Evolutionary conservation across 257 asterid genomes (phyloP).

Genomic region (Nicotiana noctiflora): DNA sequence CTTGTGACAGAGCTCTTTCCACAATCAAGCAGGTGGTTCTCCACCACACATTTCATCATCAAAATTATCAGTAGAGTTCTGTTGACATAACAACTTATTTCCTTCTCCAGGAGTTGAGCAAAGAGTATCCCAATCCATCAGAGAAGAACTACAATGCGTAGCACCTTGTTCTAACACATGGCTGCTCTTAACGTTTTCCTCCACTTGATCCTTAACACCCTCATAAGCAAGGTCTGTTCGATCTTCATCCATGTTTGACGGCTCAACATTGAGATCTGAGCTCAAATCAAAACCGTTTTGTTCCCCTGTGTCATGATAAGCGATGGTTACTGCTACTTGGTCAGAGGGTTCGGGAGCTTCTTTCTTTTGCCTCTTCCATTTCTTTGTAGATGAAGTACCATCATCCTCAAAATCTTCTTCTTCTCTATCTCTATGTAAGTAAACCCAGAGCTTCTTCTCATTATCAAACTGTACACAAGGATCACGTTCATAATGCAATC

Average conservation of each 20-base stretch:
- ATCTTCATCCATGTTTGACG: slow-evolving; percentile 47
- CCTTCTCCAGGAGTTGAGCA: slow-evolving; percentile 41
- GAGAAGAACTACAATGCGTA: slow-evolving; percentile 25
- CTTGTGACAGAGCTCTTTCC: slow-evolving; percentile 4
- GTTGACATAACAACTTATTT: slow-evolving; percentile 64
- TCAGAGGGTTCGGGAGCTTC: slow-evolving; percentile 75
- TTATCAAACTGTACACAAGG: slow-evolving; percentile 97
- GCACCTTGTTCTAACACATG: slow-evolving; percentile 34
- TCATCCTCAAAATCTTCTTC: slow-evolving; percentile 99
- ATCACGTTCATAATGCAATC: slow-evolving; percentile 94
- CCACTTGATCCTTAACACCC: slow-evolving; percentile 45
- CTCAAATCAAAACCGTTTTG: slow-evolving; percentile 53
- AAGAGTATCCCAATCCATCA: slow-evolving; percentile 37
- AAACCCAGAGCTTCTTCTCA: slow-evolving; percentile 94
- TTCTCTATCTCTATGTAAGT: slow-evolving; percentile 86
- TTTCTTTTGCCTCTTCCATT: slow-evolving; percentile 94
- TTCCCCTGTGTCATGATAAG: slow-evolving; percentile 38
- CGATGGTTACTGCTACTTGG: slow-evolving; percentile 55
- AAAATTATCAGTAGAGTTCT: slow-evolving; percentile 72
- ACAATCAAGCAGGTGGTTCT: slow-evolving; percentile 42
- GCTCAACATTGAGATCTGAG: slow-evolving; percentile 64
- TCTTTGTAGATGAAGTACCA: slow-evolving; percentile 96
- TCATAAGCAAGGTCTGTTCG: slow-evolving; percentile 38
- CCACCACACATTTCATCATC: slow-evolving; percentile 54
- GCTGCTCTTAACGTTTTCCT: slow-evolving; percentile 40